A percentile compares a stretch with the other conserved stretches of the same genome.
Conservation (phyloP, 2,329 filamentous ascomycete genomes). For the Trichoderma atrobrunneum region DNA sequence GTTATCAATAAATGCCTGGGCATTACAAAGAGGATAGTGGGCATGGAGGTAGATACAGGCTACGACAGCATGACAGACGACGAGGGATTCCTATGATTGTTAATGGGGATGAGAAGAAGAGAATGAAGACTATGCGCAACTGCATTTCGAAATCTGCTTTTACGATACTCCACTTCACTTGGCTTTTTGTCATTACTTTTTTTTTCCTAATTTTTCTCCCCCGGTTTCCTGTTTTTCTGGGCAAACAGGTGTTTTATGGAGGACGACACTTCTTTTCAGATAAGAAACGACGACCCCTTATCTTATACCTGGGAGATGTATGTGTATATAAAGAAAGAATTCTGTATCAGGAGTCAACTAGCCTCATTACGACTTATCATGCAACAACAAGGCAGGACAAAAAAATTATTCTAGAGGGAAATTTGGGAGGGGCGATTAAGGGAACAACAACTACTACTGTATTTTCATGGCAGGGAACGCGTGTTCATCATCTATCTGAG, state of each 20-base stretch:
- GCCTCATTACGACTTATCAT: constrained; percentile 15
- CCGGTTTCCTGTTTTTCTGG: background rate
- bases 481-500: background rate
- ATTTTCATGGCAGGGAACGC: constrained; percentile 5
- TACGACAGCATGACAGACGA: constrained; percentile 58
- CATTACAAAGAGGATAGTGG: constrained; percentile 55
- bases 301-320: background rate
- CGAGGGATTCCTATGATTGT: constrained; percentile 29
- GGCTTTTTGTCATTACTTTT: background rate
- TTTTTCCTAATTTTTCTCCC: background rate
- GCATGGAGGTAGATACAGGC: constrained; percentile 59
- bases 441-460: background rate
- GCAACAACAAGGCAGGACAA: constrained; percentile 5
- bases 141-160: background rate
- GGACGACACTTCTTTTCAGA: background rate
- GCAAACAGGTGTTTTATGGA: constrained; percentile 2
- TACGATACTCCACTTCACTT: constrained; percentile 6
- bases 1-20: constrained; percentile 55
- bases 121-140: background rate
- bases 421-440: background rate
- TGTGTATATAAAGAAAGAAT: constrained; percentile 15
- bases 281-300: background rate
- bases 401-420: constrained; percentile 11
- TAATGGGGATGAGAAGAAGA: background rate
- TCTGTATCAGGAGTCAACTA: background rate